Evolutionary conservation across 192 early-diverging fungal genomes (phyloP).

Genomic region (Umbelopsis ramanniana): DNA sequence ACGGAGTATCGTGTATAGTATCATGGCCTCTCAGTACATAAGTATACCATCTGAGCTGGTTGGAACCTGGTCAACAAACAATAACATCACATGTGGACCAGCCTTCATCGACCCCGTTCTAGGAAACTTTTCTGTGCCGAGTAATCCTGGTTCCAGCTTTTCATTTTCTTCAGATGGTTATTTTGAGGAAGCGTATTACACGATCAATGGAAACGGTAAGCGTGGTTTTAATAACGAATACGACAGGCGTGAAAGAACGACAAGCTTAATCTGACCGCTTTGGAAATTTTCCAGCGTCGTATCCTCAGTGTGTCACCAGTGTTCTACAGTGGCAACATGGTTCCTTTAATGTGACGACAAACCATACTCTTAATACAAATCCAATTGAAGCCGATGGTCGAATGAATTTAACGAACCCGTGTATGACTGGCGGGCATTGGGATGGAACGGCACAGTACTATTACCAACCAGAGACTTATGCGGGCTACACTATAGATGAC

Average conservation of each 20-base stretch:
- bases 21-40: neutral
- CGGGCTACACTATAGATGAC: constrained; percentile 4
- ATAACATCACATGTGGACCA: constrained; percentile 16
- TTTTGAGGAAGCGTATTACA: constrained; percentile 31
- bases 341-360: neutral
- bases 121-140: constrained; percentile 14
- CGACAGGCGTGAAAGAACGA: neutral
- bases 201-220: constrained; percentile 19
- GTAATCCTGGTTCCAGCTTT: constrained; percentile 6
- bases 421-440: constrained; percentile 3
- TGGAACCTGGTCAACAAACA: constrained; percentile 26
- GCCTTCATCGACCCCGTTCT: constrained; percentile 7
- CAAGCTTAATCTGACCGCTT: neutral
- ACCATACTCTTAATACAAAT: constrained; percentile 20
- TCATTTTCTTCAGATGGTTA: constrained; percentile 15
- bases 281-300: constrained; percentile 19
- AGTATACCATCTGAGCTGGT: constrained; percentile 18
- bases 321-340: constrained; percentile 29
- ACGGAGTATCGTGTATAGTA: neutral
- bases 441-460: constrained; percentile 23
- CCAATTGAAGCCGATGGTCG: constrained; percentile 25
- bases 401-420: constrained; percentile 24
- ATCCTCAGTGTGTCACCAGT: constrained; percentile 22
- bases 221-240: neutral
- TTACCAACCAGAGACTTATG: constrained; percentile 24